These are phyloP conservation scores for Malassezia sympodialis DNA, from an alignment of 1,284 basidiomycete species.

Conservation along the genomic window DNA sequence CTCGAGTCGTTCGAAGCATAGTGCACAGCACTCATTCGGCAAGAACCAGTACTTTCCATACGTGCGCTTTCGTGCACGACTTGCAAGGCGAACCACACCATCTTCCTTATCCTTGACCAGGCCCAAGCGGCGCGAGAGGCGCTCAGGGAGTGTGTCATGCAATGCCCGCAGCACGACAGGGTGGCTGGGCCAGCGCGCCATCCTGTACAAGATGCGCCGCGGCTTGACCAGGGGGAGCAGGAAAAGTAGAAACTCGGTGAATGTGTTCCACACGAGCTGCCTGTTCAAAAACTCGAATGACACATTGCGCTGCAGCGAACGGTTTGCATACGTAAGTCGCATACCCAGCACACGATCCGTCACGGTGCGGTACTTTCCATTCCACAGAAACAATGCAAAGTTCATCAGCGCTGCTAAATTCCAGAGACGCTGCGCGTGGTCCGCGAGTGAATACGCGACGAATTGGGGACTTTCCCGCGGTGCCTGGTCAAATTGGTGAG, in stretches of 20 bases:
- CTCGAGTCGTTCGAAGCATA: slow-evolving; percentile 40
- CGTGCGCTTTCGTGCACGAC: not conserved
- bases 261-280: slow-evolving; percentile 97
- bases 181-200: slow-evolving; percentile 50
- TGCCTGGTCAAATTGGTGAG: slow-evolving; percentile 72
- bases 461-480: slow-evolving; percentile 52
- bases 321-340: slow-evolving; percentile 64
- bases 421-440: slow-evolving; percentile 58
- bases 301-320: slow-evolving; percentile 67
- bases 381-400: slow-evolving; percentile 73
- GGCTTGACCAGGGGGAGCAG: slow-evolving; percentile 71
- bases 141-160: slow-evolving; percentile 31
- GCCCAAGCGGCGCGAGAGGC: slow-evolving; percentile 24
- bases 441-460: slow-evolving; percentile 61
- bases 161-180: slow-evolving; percentile 38
- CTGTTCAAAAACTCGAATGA: slow-evolving; percentile 99
- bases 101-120: slow-evolving; percentile 20
- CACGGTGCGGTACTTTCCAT: slow-evolving; percentile 79
- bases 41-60: slow-evolving; percentile 28
- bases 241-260: slow-evolving; percentile 94
- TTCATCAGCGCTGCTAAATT: slow-evolving; percentile 60
- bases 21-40: slow-evolving; percentile 32
- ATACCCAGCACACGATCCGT: slow-evolving; percentile 72
- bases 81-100: slow-evolving; percentile 11
- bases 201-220: slow-evolving; percentile 56